Base-by-base conservation (phyloP, 2,329 filamentous ascomycete species). In the Penicillium paneum region DNA sequence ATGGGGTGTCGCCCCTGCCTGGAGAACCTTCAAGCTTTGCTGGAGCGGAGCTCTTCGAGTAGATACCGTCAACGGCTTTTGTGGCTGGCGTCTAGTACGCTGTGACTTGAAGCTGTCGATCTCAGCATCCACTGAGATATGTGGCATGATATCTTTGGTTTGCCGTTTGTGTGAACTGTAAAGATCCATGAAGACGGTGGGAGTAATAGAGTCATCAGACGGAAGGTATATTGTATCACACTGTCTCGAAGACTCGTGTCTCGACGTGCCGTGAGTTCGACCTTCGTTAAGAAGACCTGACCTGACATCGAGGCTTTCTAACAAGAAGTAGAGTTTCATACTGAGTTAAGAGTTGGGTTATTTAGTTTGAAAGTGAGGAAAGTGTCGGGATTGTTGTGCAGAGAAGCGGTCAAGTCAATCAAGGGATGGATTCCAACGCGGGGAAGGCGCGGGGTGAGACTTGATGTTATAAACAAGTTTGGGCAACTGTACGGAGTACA, bases 21-120 rank as follows among this genome's bases (percentile, higher is more conserved):
- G 80, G 7, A 70, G 55, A 49, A 71, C 53, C 28, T 67, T 73
- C 6, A 64, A 55, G 12, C 69, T 74, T 36, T 76, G 73, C 34
- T 78, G 77, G 47, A 86, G 67, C 3, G 83, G 81, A 17, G 71
- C 73, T 39, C 79, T 75, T 43, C 60, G 58, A 2, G 66, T 57
- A 17, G 64, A 63, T 5, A 53, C 55, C 12, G 56, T 49, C 7
- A 61, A 40, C 5, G 63, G 58, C 35, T 64, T 67, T 32, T 66
- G 66, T 11, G 61, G 59, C 17, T 67, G 64, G 39, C 64, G 66
- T 58, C 72, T 74, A 31, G 63, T 61, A 60, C 73, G 70, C 28
- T 65, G 69, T 29, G 67, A 60, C 34, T 72, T 73, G n/a, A 74
- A 56, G 8, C 61, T 69, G 6, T 68, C 69, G 8, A 71, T 45